Percentiles rank a stretch among this genome's conserved stretches.
Evolutionary conservation across 495 filamentous ascomycete species (phyloP).

Genomic region (Penicillium taxi): DNA sequence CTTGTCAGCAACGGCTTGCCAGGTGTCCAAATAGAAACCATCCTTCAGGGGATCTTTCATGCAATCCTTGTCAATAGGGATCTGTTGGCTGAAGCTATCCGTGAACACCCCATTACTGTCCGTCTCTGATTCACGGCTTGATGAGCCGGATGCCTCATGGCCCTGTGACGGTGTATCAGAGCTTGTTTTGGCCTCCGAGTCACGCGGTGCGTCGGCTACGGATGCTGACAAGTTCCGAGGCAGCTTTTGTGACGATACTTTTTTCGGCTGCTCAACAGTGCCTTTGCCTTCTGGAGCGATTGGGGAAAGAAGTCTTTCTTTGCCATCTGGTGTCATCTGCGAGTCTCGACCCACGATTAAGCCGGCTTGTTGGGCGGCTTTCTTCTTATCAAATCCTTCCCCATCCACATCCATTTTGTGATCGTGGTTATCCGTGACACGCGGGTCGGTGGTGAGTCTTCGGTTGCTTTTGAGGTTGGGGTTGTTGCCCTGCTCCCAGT

Average conservation of each 20-base stretch:
- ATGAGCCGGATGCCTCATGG: slow-evolving; percentile 22
- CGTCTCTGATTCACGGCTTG: slow-evolving; percentile 70
- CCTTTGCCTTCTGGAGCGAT: slow-evolving; percentile 55
- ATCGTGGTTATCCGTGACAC: slow-evolving; percentile 53
- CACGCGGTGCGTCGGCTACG: slow-evolving; percentile 42
- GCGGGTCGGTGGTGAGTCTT: slow-evolving; percentile 53
- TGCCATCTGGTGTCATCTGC: slow-evolving; percentile 45
- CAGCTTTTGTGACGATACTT: slow-evolving; percentile 17
- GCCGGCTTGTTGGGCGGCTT: slow-evolving; percentile 46
- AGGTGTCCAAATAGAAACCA: slow-evolving; percentile 76
- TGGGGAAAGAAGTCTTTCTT: slow-evolving; percentile 58
- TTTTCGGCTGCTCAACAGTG: slow-evolving; percentile 42
- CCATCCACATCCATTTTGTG: slow-evolving; percentile 74
- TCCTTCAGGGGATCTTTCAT: slow-evolving; percentile 79
- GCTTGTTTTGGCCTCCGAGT: slow-evolving; percentile 15
- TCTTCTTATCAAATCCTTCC: slow-evolving; percentile 63
- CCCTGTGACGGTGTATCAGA: slow-evolving; percentile 8
- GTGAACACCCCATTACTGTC: slow-evolving; percentile 38
- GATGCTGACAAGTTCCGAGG: slow-evolving; percentile 14
- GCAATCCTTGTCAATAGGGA: slow-evolving; percentile 57
- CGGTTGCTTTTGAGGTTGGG: slow-evolving; percentile 53
- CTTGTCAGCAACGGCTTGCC: slow-evolving; percentile 83
- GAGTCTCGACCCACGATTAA: slow-evolving; percentile 59
- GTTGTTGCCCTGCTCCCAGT: slow-evolving; percentile 58
- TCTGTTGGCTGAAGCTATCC: slow-evolving; percentile 46